A percentile compares a stretch with the other conserved stretches of the same genome.
These are phyloP conservation scores for Lophiotrema nucula DNA, from an alignment of 495 filamentous ascomycete genomes.

Conservation along the genomic window DNA sequence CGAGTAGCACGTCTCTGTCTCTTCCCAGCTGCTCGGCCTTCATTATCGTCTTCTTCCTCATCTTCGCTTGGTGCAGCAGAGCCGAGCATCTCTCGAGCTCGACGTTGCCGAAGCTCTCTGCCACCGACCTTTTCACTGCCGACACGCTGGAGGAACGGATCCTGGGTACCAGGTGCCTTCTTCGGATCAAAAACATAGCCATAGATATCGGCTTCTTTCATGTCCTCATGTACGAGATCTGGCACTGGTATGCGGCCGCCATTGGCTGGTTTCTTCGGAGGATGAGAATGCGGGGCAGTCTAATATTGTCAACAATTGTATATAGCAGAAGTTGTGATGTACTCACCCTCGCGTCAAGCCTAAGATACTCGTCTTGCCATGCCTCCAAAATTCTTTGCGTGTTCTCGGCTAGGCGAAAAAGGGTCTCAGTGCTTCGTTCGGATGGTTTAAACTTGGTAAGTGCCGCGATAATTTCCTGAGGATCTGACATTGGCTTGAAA, in stretches of 20 bases:
- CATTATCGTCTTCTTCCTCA: constrained; percentile 28
- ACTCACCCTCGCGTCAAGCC: constrained; percentile 50
- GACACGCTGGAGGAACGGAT: constrained; percentile 40
- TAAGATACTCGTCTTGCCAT: constrained; percentile 65
- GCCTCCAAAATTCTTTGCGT: constrained; percentile 52
- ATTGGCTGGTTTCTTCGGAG: constrained; percentile 43
- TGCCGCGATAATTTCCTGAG: constrained; percentile 30
- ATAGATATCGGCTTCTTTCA: constrained; percentile 47
- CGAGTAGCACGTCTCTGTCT: constrained; percentile 28
- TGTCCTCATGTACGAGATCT: constrained; percentile 37
- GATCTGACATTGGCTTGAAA: constrained; percentile 36
- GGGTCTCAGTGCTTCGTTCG: constrained; percentile 45
- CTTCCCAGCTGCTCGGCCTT: constrained; percentile 17
- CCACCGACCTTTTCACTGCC: constrained; percentile 35
- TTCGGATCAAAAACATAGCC: constrained; percentile 42
- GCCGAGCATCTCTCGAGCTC: constrained; percentile 31
- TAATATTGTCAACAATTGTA: constrained; percentile 7
- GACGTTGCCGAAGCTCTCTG: constrained; percentile 41
- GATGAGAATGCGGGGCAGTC: constrained; percentile 42
- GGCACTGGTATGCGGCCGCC: constrained; percentile 39
- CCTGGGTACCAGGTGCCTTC: constrained; percentile 37
- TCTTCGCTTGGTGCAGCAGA: constrained; percentile 36
- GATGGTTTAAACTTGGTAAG: constrained; percentile 38
- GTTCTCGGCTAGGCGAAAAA: constrained; percentile 55
- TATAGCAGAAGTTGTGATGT: neutral